Evolutionary conservation across 2,329 filamentous ascomycete genomes (phyloP), one percentile per base, ranked within the genome.

Genomic region (Microsporum audouinii): DNA sequence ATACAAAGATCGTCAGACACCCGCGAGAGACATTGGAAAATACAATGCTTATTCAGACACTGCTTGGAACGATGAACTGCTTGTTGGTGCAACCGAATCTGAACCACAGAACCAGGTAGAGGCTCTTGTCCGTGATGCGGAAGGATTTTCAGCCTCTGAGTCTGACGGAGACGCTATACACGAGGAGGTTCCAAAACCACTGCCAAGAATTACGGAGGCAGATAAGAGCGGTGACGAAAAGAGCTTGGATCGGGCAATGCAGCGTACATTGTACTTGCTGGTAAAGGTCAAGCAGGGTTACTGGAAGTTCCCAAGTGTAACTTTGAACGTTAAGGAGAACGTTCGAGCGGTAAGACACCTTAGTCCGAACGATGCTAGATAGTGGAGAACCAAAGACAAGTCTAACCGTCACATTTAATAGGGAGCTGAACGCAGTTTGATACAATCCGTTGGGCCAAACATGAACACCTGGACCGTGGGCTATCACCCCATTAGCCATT

Each of bases 381-480:
- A 49, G 12, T 39, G 39, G 51, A 38, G n/a, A 23, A 23, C 23
- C 12, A n/a, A 7, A 23, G 14, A 43, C 6, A 34, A 34, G 14
- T n/a, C 51, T 55, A 36, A 55, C 31, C 8, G 7, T 55, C 10
- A 55, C 17, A 34, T 7, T 55, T 34, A 59, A 64, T 68, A 99
- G 94, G 86, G 89, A 51, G 91, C 92, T 41, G 84, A 90, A 71
- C 84, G 91, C 63, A 85, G 91, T 60, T 80, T 97, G 29, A 80
- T 86, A 59, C 81, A 89, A 68, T 80, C 89, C 2, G 91, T 87
- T 7, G 94, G 94, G 62, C 77, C 88, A 63, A 95, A 99, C 80
- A 97, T 99, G 91, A 97, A 97, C 79, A 96, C 91, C 60, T 99
- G 94, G 91, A 84, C 97, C 67, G 88, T 99, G 58, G 92, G 91